Conservation (phyloP, 306 rosid species). For the Prinsepia uniflora region DNA sequence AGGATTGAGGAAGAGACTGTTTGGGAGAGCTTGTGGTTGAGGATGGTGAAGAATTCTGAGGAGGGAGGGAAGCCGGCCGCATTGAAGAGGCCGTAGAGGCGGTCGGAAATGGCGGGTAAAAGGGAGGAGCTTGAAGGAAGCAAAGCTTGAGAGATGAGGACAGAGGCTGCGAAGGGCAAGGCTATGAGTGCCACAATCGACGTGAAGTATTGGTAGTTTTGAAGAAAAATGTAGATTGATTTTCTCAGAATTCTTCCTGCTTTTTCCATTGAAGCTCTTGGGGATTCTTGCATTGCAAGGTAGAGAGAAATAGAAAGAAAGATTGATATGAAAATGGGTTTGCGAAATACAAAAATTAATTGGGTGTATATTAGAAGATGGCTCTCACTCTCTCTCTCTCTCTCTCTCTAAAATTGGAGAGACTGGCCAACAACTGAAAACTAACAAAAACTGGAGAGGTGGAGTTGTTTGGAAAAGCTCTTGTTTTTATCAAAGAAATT, state of each 20-base stretch:
- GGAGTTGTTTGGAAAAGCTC: conserved; percentile 35
- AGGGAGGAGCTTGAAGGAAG: conserved; percentile 45
- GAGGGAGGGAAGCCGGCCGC: conserved; percentile 80
- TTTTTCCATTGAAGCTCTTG: conserved; percentile 53
- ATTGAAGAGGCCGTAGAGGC: conserved; percentile 53
- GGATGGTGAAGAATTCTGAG: conserved; percentile 53
- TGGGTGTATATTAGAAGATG: conserved; percentile 31
- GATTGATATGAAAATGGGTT: conserved; percentile 25
- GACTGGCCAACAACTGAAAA: conserved; percentile 85
- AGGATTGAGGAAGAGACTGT: conserved; percentile 59
- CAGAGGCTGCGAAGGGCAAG: conserved; percentile 70
- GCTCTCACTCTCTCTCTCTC: conserved; percentile 13
- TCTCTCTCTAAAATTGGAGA: conserved; percentile 30
- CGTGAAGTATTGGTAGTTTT: conserved; percentile 68
- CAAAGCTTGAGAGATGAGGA: conserved; percentile 63
- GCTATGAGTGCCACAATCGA: conserved; percentile 56
- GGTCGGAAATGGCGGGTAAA: conserved; percentile 43
- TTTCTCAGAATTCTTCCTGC: conserved; percentile 59
- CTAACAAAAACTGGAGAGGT: conserved; percentile 31
- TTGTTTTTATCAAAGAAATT: conserved; percentile 37
- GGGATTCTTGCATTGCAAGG: conserved; percentile 26
- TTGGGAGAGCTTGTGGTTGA: conserved; percentile 74
- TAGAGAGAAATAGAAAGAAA: conserved; percentile 5
- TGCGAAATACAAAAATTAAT: conserved; percentile 12
- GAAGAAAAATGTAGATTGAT: conserved; percentile 69